Evolutionary conservation across 1,284 basidiomycete genomes (phyloP), one percentile per base, ranked within the genome.

Genomic region (Trametes pubescens): DNA sequence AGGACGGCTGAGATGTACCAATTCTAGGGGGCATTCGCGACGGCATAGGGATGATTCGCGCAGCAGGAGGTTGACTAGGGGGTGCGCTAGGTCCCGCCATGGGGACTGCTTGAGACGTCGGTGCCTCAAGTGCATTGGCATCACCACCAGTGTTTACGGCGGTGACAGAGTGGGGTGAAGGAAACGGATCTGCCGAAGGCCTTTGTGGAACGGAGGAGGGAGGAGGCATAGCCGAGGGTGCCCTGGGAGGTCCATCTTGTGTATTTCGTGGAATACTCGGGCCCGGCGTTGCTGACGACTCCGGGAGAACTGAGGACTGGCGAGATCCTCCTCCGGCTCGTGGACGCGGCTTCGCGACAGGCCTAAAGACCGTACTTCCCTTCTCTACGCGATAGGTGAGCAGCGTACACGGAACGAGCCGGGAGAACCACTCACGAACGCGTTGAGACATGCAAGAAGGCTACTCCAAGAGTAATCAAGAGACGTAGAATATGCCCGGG

Each of bases 291-390:
- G 62, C n/a, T 13, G 52, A 51, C 0, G 65, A 22, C 57, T 76
- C 82, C 21, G 77, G 74, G 13, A 75, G 73, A 43, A 73, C 70
- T 47, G 83, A 82, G 1, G 77, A 61, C 59, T 83, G 81, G 46
- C 77, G 76, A 59, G 71, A 71, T 56, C 79, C 76, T n/a, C 71
- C 54, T 11, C 66, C 68, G 13, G 74, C 65, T 24, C 86, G 84
- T 2, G 81, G 71, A 63, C 86, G 80, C 8, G 83, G 78, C 72
- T 87, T 89, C 13, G 80, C 79, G 9, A 90, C 80, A 29, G 90
- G 90, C 69, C 82, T 85, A 71, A 92, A 92, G 64, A 91, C 77
- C 13, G 87, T 82, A 13, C 82, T 80, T 21, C 91, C 91, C 74
- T 92, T 92, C 73, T 92, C 91, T 92, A 69, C 26, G 55, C 32